Evolutionary conservation across 2,329 filamentous ascomycete genomes (phyloP), one percentile per base, ranked within the genome.

Genomic region (Aspergillus sp.): DNA sequence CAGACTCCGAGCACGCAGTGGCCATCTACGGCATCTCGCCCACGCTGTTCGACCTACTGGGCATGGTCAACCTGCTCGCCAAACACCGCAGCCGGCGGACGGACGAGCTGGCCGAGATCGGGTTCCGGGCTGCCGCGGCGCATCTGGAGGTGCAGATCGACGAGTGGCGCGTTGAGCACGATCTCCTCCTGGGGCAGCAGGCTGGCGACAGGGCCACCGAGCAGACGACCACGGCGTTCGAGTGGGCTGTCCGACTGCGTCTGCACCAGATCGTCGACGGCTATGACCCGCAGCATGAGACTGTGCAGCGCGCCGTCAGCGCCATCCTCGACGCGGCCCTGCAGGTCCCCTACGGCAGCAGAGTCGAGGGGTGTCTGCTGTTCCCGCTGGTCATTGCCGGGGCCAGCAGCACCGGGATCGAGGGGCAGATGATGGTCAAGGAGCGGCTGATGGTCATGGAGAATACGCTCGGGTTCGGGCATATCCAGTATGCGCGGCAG

Each of bases 381-480:
- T 65, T 63, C 36, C 62, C 61, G 2, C 44, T 66, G 2, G 60
- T 65, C 13, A 64, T 65, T 48, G 60, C 60, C 0, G 63, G 62
- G 3, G 59, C 61, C 1, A 61, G 60, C 33, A 54, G 50, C 38
- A 45, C 45, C 4, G 36, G 54, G 15, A 57, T 61, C 38, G 58
- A 66, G 24, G 25, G 42, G 7, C 49, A 59, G 1, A 51, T 62
- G 35, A 43, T 61, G 8, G 55, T 64, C 8, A 59, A 58, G 25
- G 59, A 64, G 37, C 47, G 61, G 4, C 46, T 64, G 30, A 51
- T 65, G 44, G 55, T 66, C 10, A 66, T 67, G 60, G 63, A 67
- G 42, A 50, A 60, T 20, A 66, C 62, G 0, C 52, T 61, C 16
- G 62, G 63, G 0, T 66, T 66, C 34, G 57, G 57, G 3, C 64